phyloP scores from a whole-genome alignment of 768 basidiomycete genomes.

The Suillus bovinus region DNA sequence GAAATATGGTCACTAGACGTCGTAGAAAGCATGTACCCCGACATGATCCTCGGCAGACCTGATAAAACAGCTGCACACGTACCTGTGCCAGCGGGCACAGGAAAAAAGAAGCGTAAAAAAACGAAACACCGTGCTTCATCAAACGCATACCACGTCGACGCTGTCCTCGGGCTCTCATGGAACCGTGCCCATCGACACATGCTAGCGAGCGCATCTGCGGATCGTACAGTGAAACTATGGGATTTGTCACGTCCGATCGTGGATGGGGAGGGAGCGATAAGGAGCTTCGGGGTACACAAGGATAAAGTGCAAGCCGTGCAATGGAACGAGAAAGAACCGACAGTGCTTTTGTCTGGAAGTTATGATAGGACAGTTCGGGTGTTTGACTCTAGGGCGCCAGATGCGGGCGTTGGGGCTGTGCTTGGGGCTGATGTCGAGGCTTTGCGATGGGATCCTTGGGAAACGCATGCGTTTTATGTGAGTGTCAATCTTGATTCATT shows the following conservation, averaged over 20 bases:
- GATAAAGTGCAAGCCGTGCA: conserved; percentile 97
- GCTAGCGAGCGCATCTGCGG: conserved; percentile 89
- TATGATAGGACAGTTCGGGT: conserved; percentile 95
- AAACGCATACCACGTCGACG: conserved; percentile 84
- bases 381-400: conserved; percentile 87
- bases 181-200: conserved; percentile 88
- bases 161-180: conserved; percentile 93
- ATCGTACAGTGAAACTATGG: conserved; percentile 97
- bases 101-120: conserved; percentile 96
- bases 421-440: conserved; percentile 94
- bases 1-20: conserved; percentile 98
- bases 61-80: conserved; percentile 80
- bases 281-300: conserved; percentile 83
- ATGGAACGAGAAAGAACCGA: conserved; percentile 90
- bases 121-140: conserved; percentile 61
- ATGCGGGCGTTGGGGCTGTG: conserved; percentile 78
- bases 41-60: conserved; percentile 86
- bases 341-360: conserved; percentile 88
- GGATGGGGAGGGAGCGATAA: conserved; percentile 51
- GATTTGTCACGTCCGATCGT: conserved; percentile 77
- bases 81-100: conserved; percentile 80
- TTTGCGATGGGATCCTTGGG: conserved; percentile 95
- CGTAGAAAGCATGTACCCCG: conserved; percentile 92
- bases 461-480: conserved; percentile 83
- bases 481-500: conserved; percentile 25